A percentile compares a stretch with the other conserved stretches of the same genome.
These are phyloP conservation scores for Diaporthe vaccinii DNA, from an alignment of 2,329 filamentous ascomycete genomes.

Conservation along the genomic window DNA sequence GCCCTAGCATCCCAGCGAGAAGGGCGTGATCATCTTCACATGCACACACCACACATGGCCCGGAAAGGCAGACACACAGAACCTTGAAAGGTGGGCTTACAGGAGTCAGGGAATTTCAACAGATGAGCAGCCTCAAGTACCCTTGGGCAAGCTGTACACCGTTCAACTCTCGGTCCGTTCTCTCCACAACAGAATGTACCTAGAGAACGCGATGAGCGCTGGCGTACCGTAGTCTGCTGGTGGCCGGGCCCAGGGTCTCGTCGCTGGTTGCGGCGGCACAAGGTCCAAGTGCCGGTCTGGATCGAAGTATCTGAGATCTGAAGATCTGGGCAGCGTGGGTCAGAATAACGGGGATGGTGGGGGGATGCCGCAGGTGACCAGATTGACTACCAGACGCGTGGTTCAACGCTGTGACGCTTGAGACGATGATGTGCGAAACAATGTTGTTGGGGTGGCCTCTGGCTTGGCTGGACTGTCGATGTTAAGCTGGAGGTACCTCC, in stretches of 20 bases:
- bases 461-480: constrained; percentile 15
- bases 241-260: background rate
- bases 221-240: background rate
- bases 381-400: background rate
- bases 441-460: background rate
- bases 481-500: constrained; percentile 15
- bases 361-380: background rate
- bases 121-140: background rate
- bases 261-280: background rate
- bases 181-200: background rate
- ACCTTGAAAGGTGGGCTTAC: constrained; percentile 13
- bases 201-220: background rate
- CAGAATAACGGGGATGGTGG: too few species aligned
- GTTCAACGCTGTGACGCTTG: background rate
- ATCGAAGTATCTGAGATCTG: background rate
- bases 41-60: constrained; percentile 9
- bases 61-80: background rate
- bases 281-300: constrained; percentile 5
- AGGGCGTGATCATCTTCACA: constrained; percentile 27
- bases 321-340: background rate
- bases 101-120: constrained; percentile 1
- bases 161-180: background rate
- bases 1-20: background rate
- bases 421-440: constrained; percentile 7
- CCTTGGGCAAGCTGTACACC: background rate